Evolutionary conservation across 352 stramenopile species (phyloP).

Genomic region (Phytophthora tentaculata): DNA sequence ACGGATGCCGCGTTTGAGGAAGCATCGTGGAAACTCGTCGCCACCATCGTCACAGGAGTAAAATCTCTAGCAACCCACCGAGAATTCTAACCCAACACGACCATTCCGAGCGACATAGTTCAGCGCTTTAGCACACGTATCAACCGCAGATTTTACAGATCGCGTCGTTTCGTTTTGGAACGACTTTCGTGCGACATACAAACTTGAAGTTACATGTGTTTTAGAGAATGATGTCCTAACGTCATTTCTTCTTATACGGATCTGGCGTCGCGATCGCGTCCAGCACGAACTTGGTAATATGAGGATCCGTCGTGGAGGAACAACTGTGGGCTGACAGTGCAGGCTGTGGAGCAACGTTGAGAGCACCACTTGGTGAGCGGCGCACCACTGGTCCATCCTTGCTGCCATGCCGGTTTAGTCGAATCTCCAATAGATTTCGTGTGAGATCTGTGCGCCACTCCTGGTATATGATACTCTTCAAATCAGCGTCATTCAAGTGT

Average conservation of each 20-base stretch:
- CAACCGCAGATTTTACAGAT: conserved; percentile 19
- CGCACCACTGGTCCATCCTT: conserved; percentile 57
- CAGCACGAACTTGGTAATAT: conserved; percentile 28
- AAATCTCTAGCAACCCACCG: conserved; percentile 1
- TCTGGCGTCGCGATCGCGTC: no score
- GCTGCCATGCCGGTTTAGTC: conserved; percentile 69
- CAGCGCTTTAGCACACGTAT: conserved; percentile 10
- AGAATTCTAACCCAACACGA: background rate
- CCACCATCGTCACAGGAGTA: conserved; percentile 26
- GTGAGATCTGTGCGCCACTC: conserved; percentile 75
- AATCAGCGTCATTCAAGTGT: conserved; percentile 48
- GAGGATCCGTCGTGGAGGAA: background rate
- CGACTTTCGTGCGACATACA: conserved; percentile 20
- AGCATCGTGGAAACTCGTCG: conserved; percentile 40
- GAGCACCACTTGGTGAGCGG: conserved; percentile 55
- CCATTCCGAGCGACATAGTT: conserved; percentile 17
- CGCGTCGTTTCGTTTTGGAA: conserved; percentile 26
- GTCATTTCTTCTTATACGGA: no score
- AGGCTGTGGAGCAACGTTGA: conserved; percentile 50
- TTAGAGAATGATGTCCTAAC: no score
- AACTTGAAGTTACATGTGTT: no score
- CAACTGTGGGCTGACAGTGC: background rate
- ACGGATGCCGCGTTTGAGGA: conserved; percentile 25
- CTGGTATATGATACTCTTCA: conserved; percentile 54
- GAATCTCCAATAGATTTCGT: conserved; percentile 52